Evolutionary conservation across 2,329 filamentous ascomycete species (phyloP), one percentile per base, ranked within the genome.

Genomic region (Allantophomopsis lycopodina): DNA sequence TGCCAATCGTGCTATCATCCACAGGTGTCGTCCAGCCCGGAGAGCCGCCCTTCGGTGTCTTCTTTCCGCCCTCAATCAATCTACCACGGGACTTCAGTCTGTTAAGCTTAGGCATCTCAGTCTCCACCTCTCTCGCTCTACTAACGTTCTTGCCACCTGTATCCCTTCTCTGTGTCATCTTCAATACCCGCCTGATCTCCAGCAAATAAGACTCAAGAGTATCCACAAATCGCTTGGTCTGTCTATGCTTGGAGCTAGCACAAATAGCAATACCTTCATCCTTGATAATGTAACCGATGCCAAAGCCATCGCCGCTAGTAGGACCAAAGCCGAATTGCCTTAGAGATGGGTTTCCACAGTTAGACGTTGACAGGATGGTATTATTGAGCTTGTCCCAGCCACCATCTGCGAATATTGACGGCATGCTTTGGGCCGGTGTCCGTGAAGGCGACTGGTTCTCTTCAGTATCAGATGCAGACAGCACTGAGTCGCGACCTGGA

Each of bases 231-330:
- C 91, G 79, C 49, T 78, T 78, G 0, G 91, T 98, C 63, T 98
- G 91, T 32, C 91, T 69, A 58, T 98, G 91, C 62, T 95, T 95
- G 53, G 83, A 91, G 12, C 81, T 83, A 1, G 88, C 87, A 59
- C 91, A 96, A 45, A 98, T 89, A 36, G 80, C 86, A 44, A 96
- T 83, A 37, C 76, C 73, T 39, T 91, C 84, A 49, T 93, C 86
- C 61, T 98, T 98, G 71, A 98, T 95, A 53, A 98, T 96, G 64
- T 98, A 98, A 2, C 91, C 91, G 41, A 98, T 95, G 21, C 91
- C 91, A 55, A 96, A 96, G 0, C 91, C 91, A 48, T 95, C 87
- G 2, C 79, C 89, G 0, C 84, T 89, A 0, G 89, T 94, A 2
- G 91, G 91, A 0, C 91, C 91, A 56, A 98, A 98, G 3, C 91